These are phyloP conservation scores for Termitomyces sp. DNA, from an alignment of 768 basidiomycete genomes.

Conservation along the genomic window DNA sequence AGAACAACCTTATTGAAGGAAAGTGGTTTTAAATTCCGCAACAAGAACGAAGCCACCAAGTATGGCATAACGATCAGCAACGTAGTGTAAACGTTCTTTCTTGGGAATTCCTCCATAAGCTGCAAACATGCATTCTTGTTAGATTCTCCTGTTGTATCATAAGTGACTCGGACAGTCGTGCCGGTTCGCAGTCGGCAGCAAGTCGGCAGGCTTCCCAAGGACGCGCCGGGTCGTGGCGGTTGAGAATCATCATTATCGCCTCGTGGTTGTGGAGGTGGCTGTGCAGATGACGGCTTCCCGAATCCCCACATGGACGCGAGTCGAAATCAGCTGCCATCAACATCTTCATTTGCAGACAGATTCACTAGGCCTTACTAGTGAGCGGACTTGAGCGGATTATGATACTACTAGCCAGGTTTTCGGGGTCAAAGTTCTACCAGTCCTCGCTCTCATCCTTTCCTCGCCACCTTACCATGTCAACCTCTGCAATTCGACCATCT, in stretches of 20 bases:
- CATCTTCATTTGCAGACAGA: neutral
- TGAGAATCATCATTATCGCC: too few relatives aligned
- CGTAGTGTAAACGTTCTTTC: neutral
- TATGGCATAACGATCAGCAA: neutral
- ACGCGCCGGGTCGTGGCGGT: too few relatives aligned
- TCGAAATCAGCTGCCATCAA: conserved; percentile 13
- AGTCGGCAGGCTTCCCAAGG: too few relatives aligned
- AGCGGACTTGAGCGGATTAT: conserved; percentile 7
- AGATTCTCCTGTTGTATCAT: neutral
- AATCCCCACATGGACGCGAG: conserved; percentile 21
- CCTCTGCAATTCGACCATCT: conserved; percentile 20
- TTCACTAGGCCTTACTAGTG: neutral
- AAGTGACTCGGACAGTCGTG: too few relatives aligned
- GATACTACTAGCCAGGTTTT: conserved; percentile 6
- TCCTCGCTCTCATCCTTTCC: neutral
- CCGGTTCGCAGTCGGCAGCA: too few relatives aligned
- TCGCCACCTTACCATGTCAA: conserved; percentile 18
- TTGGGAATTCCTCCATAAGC: neutral
- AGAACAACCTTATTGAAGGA: neutral
- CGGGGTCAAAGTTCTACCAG: conserved; percentile 8
- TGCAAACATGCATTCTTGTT: neutral
- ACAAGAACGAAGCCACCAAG: neutral
- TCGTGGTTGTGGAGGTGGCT: conserved; percentile 1
- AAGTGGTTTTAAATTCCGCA: neutral
- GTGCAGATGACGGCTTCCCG: neutral